Base-by-base conservation (phyloP, 768 basidiomycete species). In the Trametes coccinea region DNA sequence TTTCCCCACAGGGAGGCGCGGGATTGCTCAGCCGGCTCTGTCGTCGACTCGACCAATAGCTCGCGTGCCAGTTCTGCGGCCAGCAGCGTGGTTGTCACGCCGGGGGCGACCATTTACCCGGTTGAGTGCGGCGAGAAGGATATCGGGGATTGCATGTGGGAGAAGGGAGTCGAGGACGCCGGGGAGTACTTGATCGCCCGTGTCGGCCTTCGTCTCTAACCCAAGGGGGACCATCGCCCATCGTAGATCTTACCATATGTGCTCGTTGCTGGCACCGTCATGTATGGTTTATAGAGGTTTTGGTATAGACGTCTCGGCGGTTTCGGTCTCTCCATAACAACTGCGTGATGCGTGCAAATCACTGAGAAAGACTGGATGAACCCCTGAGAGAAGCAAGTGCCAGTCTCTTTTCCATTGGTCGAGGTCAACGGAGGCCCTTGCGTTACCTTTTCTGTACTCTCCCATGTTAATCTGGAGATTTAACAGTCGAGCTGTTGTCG, bases 21-120 rank as follows among this genome's bases (percentile, higher is more conserved):
- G 41, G 57, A 59, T 59, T 59, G 57, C 57, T 59, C 57, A 59
- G 57, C 57, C 57, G 57, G 57, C 57, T 52, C 57, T 51, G 57
- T 41, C 41, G 57, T 59, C 57, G 57, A 59, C 57, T 58, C 48
- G 16, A 31, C 56, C 27, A 22, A 17, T n/a, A 58, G 56, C 56
- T 59, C 57, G 57, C 57, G 57, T 29, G 57, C 57, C 47, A 44
- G 40, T 22, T 59, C 57, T 34, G 40, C 57, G 31, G 57, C 50
- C 57, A 51, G 46, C 56, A 29, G 49, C 57, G 49, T n/a, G 49
- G 30, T 59, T 5, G 30, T 43, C 41, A 59, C 57, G 41, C 57
- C 57, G 13, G 57, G 49, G 33, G 57, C 29, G 40, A 52, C 57
- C 41, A 52, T 40, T 5, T 40, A 41, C 57, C 30, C 5, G 40